These are phyloP conservation scores for Talaromyces stipitatus DNA, from an alignment of 495 filamentous ascomycete genomes.

Conservation along the genomic window DNA sequence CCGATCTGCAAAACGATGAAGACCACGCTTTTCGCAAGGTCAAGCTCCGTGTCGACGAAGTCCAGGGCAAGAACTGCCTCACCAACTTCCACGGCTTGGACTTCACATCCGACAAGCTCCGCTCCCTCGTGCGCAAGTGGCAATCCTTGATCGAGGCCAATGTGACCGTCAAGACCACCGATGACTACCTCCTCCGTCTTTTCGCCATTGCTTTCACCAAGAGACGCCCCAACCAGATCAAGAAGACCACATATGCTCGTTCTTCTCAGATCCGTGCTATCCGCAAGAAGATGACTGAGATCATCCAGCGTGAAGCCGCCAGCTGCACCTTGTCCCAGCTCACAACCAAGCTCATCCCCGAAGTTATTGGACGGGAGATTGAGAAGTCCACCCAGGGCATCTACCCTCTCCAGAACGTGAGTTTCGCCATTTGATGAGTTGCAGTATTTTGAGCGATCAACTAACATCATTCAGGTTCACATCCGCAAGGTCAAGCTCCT, in stretches of 20 bases:
- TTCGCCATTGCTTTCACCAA: slow-evolving; percentile 99
- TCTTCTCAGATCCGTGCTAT: slow-evolving; percentile 95
- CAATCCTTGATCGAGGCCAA: slow-evolving; percentile 99
- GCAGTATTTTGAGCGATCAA: background rate
- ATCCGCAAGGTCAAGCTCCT: slow-evolving; percentile 99
- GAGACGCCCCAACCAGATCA: slow-evolving; percentile 96
- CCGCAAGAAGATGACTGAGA: slow-evolving; percentile 99
- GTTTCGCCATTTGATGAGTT: slow-evolving; percentile 20
- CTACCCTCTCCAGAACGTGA: slow-evolving; percentile 96
- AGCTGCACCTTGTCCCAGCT: slow-evolving; percentile 91
- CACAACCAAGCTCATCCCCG: slow-evolving; percentile 94
- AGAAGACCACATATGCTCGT: slow-evolving; percentile 98
- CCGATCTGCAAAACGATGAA: slow-evolving; percentile 98
- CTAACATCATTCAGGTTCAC: slow-evolving; percentile 62
- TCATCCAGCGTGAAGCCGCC: slow-evolving; percentile 90
- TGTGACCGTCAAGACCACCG: slow-evolving; percentile 97
- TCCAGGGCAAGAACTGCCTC: slow-evolving; percentile 99
- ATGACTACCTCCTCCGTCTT: slow-evolving; percentile 96
- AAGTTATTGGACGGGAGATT: slow-evolving; percentile 98
- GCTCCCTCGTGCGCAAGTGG: slow-evolving; percentile 98
- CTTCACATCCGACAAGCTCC: slow-evolving; percentile 99
- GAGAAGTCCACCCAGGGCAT: slow-evolving; percentile 99
- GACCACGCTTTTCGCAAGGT: slow-evolving; percentile 99
- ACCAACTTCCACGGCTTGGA: slow-evolving; percentile 99
- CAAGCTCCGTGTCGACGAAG: slow-evolving; percentile 96